These are phyloP conservation scores for Psidium friedrichsthalianum DNA, from an alignment of 345 rosid genomes.

Conservation along the genomic window DNA sequence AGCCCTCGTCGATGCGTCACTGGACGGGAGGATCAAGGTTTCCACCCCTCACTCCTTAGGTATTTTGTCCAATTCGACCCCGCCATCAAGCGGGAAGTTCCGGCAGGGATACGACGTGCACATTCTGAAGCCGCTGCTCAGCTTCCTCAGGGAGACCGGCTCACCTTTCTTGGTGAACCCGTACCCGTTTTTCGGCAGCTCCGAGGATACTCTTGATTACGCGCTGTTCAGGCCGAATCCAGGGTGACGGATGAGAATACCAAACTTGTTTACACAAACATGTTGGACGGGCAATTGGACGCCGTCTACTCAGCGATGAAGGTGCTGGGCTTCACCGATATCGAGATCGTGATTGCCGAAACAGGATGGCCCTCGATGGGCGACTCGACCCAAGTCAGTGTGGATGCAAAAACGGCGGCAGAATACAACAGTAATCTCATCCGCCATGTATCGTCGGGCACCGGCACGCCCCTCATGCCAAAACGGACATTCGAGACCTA, in stretches of 20 bases:
- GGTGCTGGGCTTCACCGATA: slow-evolving; percentile 43
- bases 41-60: slow-evolving; percentile 83
- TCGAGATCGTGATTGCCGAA: slow-evolving; percentile 76
- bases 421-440: slow-evolving; percentile 57
- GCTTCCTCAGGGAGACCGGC: slow-evolving; percentile 46
- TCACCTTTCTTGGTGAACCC: slow-evolving; percentile 81
- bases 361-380: slow-evolving; percentile 91
- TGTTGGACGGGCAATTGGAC: slow-evolving; percentile 89
- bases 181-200: slow-evolving; percentile 75
- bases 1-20: slow-evolving; percentile 42
- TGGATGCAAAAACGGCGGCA: slow-evolving; percentile 39
- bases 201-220: slow-evolving; percentile 49
- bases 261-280: slow-evolving; percentile 46
- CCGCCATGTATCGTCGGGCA: slow-evolving; percentile 43
- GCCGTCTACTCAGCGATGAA: slow-evolving; percentile 77
- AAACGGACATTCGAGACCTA: slow-evolving; percentile 76
- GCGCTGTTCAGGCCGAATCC: slow-evolving; percentile 62
- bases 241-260: slow-evolving; percentile 41
- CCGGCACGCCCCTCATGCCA: slow-evolving; percentile 82
- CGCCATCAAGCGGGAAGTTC: slow-evolving; percentile 67
- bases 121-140: slow-evolving; percentile 64
- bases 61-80: slow-evolving; percentile 49
- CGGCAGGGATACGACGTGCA: slow-evolving; percentile 49
- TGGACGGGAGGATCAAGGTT: slow-evolving; percentile 56
- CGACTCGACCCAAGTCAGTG: slow-evolving; percentile 47